Conservation (phyloP, 495 filamentous ascomycete genomes). For the Lichenothelia convexa region DNA sequence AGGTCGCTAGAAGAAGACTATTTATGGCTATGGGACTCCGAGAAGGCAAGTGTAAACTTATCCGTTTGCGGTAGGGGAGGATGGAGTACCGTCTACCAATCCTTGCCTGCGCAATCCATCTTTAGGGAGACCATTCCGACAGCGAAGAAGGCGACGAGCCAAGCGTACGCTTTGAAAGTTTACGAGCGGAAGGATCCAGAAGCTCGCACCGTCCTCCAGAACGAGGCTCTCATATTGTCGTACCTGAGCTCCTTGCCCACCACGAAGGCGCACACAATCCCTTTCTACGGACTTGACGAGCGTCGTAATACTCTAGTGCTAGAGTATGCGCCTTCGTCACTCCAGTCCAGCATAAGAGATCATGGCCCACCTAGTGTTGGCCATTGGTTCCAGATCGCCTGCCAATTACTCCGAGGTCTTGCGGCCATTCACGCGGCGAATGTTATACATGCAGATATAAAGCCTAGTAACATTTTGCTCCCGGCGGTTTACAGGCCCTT, state of each 20-base stretch:
- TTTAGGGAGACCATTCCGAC: background rate
- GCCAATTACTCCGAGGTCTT: background rate
- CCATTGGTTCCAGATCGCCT: background rate
- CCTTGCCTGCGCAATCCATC: constrained; percentile 4
- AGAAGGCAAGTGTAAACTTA: too few relatives aligned
- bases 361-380: too few relatives aligned
- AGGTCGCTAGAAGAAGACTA: constrained; percentile 2
- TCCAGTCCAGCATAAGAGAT: constrained; percentile 34
- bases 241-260: constrained; percentile 24
- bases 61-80: constrained; percentile 31
- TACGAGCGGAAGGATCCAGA: constrained; percentile 29
- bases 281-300: constrained; percentile 36
- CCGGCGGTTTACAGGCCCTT: background rate
- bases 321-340: constrained; percentile 28
- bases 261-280: constrained; percentile 27
- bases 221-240: constrained; percentile 35
- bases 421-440: background rate
- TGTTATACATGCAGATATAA: background rate
- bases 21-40: constrained; percentile 17
- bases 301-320: constrained; percentile 33
- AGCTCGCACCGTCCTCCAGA: constrained; percentile 29
- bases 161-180: constrained; percentile 36
- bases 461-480: background rate
- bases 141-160: constrained; percentile 5
- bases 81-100: constrained; percentile 45